A percentile compares a stretch with the other conserved stretches of the same genome.
Evolutionary conservation across 2,329 filamentous ascomycete species (phyloP).

Genomic region (Talaromyces amestolkiae): DNA sequence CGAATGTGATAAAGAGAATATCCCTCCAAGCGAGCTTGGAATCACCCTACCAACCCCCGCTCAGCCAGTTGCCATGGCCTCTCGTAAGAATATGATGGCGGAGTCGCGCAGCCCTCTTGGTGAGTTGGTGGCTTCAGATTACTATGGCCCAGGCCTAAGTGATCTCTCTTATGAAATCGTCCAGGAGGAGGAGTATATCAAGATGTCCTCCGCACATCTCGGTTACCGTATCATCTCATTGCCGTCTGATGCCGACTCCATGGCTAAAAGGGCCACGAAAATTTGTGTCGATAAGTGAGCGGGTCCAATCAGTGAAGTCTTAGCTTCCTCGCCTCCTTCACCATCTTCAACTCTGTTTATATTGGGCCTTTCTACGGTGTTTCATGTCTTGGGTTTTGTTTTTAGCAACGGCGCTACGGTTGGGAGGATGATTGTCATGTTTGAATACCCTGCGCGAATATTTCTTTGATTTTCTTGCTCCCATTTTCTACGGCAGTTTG

Average conservation of each 20-base stretch:
- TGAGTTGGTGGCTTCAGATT: slow-evolving; percentile 66
- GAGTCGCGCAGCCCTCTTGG: slow-evolving; percentile 64
- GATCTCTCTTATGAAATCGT: slow-evolving; percentile 61
- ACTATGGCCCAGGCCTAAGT: slow-evolving; percentile 65
- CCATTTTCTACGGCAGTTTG: not conserved
- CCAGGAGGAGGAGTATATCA: slow-evolving; percentile 53
- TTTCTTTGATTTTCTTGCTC: slow-evolving; percentile 3
- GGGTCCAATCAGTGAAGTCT: not conserved
- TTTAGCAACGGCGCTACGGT: slow-evolving; percentile 14
- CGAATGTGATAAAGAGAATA: slow-evolving; percentile 84
- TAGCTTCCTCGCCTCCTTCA: not conserved
- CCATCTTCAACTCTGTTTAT: not conserved
- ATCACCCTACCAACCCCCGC: slow-evolving; percentile 54
- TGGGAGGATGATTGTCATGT: slow-evolving; percentile 14
- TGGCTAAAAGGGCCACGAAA: not conserved
- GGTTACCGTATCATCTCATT: not conserved
- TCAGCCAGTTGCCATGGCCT: slow-evolving; percentile 25
- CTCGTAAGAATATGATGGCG: slow-evolving; percentile 54
- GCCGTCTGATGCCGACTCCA: not conserved
- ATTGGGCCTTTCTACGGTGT: not conserved
- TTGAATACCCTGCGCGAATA: slow-evolving; percentile 19
- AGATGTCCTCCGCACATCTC: not conserved
- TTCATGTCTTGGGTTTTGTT: slow-evolving; percentile 1
- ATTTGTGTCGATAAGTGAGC: not conserved
- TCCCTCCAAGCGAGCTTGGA: slow-evolving; percentile 66